Evolutionary conservation across 768 basidiomycete species (phyloP).

Genomic region (Suillus cothurnatus): DNA sequence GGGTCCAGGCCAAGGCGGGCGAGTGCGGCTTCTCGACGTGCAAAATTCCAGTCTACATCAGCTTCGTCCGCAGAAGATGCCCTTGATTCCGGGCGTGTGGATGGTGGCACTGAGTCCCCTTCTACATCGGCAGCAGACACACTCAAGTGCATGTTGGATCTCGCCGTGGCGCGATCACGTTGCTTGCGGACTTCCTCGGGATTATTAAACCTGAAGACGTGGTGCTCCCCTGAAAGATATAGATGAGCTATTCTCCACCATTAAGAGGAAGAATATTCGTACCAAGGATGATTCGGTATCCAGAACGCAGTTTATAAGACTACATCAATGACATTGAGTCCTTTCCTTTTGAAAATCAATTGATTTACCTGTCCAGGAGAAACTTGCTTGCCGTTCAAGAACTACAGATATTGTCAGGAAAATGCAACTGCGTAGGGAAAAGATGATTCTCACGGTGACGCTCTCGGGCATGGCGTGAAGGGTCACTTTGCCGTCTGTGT

Average conservation of each 20-base stretch:
- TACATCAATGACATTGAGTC: constrained; percentile 18
- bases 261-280: constrained; percentile 21
- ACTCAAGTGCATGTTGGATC: constrained; percentile 68
- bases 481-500: constrained; percentile 80
- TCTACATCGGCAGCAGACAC: constrained; percentile 70
- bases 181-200: constrained; percentile 93
- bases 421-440: not conserved
- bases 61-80: constrained; percentile 61
- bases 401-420: constrained; percentile 46
- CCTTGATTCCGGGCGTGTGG: constrained; percentile 80
- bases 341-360: not conserved
- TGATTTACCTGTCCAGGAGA: constrained; percentile 67
- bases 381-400: constrained; percentile 92
- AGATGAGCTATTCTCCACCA: constrained; percentile 7
- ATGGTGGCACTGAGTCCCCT: constrained; percentile 46
- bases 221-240: constrained; percentile 73
- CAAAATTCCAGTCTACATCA: constrained; percentile 97
- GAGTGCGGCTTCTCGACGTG: constrained; percentile 90
- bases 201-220: constrained; percentile 97
- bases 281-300: constrained; percentile 97
- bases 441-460: constrained; percentile 63
- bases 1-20: constrained; percentile 87
- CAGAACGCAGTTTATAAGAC: constrained; percentile 88
- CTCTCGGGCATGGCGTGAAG: constrained; percentile 79
- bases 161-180: constrained; percentile 77